A percentile compares a stretch with the other conserved stretches of the same genome.
These are phyloP conservation scores for Syzygium grande DNA, from an alignment of 345 rosid genomes.

Conservation along the genomic window DNA sequence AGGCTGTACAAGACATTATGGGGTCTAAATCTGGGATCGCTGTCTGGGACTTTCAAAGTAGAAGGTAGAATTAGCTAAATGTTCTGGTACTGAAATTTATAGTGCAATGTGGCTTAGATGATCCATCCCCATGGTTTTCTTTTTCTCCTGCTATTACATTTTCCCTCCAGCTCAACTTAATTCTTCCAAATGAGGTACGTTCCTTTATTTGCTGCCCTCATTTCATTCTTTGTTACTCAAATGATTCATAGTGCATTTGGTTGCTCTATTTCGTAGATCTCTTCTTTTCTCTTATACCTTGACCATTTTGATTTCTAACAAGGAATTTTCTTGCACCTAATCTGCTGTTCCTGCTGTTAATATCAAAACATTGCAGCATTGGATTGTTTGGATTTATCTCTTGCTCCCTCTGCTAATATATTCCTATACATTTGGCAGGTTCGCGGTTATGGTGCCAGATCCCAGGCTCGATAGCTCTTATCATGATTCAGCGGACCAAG, in stretches of 20 bases:
- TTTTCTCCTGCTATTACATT: background rate
- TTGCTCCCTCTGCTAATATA: background rate
- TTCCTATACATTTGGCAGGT: constrained; percentile 27
- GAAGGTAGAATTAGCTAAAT: background rate
- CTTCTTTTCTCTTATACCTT: background rate
- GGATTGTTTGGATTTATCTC: background rate
- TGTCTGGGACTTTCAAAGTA: background rate
- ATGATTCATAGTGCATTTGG: background rate
- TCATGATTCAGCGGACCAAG: constrained; percentile 62
- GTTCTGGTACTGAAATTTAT: background rate
- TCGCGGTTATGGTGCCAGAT: constrained; percentile 83
- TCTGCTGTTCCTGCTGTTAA: background rate
- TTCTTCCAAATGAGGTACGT: background rate
- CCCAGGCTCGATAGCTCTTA: constrained; percentile 67
- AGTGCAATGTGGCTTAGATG: background rate
- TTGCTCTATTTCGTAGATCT: background rate
- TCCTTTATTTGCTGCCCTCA: background rate
- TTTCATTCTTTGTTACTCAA: background rate
- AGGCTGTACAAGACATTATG: background rate
- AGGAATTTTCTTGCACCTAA: background rate
- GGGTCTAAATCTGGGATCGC: background rate
- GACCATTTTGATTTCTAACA: background rate
- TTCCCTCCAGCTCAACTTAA: background rate
- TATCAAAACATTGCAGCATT: background rate
- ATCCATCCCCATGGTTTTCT: background rate